A percentile compares a stretch with the other conserved stretches of the same genome.
These are phyloP conservation scores for Plantago major DNA, from an alignment of 257 asterid species.

Conservation along the genomic window DNA sequence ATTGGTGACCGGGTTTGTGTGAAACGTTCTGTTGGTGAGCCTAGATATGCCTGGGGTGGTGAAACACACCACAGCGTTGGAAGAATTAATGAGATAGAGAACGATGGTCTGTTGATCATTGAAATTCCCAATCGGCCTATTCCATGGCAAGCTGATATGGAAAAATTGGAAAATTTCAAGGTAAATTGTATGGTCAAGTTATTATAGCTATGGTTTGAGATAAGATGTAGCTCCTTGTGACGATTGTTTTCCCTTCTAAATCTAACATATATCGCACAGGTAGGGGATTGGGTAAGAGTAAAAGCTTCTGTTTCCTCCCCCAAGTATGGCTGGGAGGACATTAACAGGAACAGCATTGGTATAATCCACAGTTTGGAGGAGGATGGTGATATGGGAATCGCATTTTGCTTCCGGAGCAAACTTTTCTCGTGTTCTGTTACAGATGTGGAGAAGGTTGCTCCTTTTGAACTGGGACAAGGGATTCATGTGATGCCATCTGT, in stretches of 20 bases:
- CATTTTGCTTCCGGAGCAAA: constrained; percentile 93
- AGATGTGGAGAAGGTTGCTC: constrained; percentile 85
- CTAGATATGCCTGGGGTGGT: constrained; percentile 99
- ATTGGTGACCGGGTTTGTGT: constrained; percentile 96
- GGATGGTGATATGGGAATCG: constrained; percentile 95
- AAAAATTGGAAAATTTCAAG: constrained; percentile 90
- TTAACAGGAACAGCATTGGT: constrained; percentile 78
- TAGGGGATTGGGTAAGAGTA: constrained; percentile 89
- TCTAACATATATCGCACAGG: constrained; percentile 38
- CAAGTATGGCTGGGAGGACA: constrained; percentile 97
- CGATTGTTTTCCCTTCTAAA: neutral
- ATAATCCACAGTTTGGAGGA: constrained; percentile 95
- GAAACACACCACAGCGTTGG: constrained; percentile 99
- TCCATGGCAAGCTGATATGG: constrained; percentile 99
- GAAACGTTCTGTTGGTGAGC: constrained; percentile 98
- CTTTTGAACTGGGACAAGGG: constrained; percentile 87
- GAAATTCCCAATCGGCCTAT: constrained; percentile 83
- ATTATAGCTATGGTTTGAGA: constrained; percentile 8
- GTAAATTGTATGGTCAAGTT: constrained; percentile 35
- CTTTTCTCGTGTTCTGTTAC: constrained; percentile 88
- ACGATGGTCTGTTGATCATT: constrained; percentile 85
- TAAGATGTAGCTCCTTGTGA: neutral
- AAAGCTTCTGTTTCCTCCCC: constrained; percentile 95
- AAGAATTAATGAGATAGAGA: constrained; percentile 86
- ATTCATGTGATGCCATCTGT: constrained; percentile 73